A percentile compares a stretch with the other conserved stretches of the same genome.
phyloP scores from a whole-genome alignment of 2,329 filamentous ascomycete species.

The Aspergillus niger region DNA sequence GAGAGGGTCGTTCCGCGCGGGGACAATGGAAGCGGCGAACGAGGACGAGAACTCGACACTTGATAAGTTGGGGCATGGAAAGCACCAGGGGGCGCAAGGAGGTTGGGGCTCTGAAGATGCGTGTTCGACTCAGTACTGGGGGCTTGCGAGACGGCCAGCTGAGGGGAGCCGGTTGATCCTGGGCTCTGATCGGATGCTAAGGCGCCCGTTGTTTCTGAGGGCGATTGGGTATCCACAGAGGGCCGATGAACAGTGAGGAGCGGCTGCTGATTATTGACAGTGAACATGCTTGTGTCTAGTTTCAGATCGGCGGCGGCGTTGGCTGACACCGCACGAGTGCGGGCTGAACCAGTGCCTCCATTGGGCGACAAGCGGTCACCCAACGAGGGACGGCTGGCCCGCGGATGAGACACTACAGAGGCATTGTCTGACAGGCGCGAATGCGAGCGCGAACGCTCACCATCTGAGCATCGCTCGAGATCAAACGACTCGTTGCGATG shows the following conservation, averaged over 20 bases:
- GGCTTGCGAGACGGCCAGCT: conserved; percentile 35
- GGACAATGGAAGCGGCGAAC: conserved; percentile 34
- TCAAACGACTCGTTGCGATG: conserved; percentile 67
- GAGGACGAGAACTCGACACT: conserved; percentile 21
- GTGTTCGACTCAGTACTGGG: conserved; percentile 33
- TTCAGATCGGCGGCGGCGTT: conserved; percentile 56
- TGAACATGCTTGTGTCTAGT: conserved; percentile 45
- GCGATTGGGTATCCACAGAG: conserved; percentile 29
- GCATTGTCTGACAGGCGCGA: conserved; percentile 51
- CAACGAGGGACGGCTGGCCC: conserved; percentile 27
- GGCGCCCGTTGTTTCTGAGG: conserved; percentile 16
- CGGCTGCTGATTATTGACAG: conserved; percentile 22
- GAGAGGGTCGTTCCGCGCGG: conserved; percentile 27
- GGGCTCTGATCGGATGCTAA: conserved; percentile 28
- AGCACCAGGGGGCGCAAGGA: conserved; percentile 46
- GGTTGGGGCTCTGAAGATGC: conserved; percentile 37
- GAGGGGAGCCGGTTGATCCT: conserved; percentile 37
- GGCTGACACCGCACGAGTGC: conserved; percentile 60
- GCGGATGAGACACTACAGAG: conserved; percentile 52
- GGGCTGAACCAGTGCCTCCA: conserved; percentile 27
- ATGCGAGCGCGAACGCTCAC: conserved; percentile 47
- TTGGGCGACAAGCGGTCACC: conserved; percentile 29
- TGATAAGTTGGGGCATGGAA: conserved; percentile 44
- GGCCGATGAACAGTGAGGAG: conserved; percentile 45
- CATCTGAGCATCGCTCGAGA: conserved; percentile 69